Percentiles rank a stretch among this genome's conserved stretches.
Evolutionary conservation across 2,329 filamentous ascomycete genomes (phyloP).

Genomic region (Diplodia seriata): DNA sequence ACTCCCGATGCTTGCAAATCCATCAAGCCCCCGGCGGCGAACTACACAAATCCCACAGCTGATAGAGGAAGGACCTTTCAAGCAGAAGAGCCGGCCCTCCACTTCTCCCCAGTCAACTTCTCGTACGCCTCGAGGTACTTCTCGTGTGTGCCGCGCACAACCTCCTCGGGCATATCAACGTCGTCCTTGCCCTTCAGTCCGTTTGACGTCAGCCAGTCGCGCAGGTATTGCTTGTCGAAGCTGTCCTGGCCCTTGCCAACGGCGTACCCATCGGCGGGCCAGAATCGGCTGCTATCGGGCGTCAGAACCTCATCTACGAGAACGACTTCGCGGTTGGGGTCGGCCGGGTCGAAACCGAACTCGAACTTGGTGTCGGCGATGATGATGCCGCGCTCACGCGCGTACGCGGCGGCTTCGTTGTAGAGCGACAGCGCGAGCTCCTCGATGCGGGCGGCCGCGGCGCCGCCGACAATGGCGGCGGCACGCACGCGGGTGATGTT

Average conservation of each 20-base stretch:
- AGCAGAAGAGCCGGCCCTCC: neutral
- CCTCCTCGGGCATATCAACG: slow-evolving; percentile 74
- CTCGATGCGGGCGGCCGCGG: slow-evolving; percentile 70
- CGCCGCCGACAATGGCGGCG: slow-evolving; percentile 67
- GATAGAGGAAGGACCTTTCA: neutral
- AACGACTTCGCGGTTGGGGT: slow-evolving; percentile 66
- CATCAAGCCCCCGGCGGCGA: too few species aligned
- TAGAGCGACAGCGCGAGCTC: slow-evolving; percentile 70
- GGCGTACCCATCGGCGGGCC: slow-evolving; percentile 76
- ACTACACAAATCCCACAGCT: too few species aligned
- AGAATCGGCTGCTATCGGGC: slow-evolving; percentile 79
- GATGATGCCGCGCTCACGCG: slow-evolving; percentile 71
- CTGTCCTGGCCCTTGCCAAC: slow-evolving; percentile 78
- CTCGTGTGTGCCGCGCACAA: slow-evolving; percentile 70
- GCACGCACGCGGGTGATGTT: slow-evolving; percentile 70
- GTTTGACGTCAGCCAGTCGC: slow-evolving; percentile 79
- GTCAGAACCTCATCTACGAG: slow-evolving; percentile 87
- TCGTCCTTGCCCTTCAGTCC: slow-evolving; percentile 78
- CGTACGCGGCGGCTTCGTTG: slow-evolving; percentile 67
- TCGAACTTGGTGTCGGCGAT: slow-evolving; percentile 82
- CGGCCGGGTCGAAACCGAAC: slow-evolving; percentile 69
- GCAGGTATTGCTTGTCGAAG: slow-evolving; percentile 79
- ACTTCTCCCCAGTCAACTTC: slow-evolving; percentile 65
- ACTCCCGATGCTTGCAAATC: neutral
- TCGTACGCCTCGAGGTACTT: slow-evolving; percentile 81